Evolutionary conservation across 192 early-diverging fungal genomes (phyloP), one percentile per base, ranked within the genome.

Genomic region (Ramicandelaber brevisporus): DNA sequence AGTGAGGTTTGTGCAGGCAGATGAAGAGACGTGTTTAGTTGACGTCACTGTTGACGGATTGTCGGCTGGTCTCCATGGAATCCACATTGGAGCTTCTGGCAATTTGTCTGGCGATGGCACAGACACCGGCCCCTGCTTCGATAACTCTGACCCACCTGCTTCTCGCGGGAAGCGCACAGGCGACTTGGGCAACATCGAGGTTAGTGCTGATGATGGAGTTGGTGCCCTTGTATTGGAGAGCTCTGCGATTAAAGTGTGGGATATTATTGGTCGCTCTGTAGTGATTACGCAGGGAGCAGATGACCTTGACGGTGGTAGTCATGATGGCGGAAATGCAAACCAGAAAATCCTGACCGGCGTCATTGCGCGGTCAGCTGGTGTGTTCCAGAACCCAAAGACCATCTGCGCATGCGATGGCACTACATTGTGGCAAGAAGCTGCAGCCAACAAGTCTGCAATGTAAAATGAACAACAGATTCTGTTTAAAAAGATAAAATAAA

Each of bases 401-500:
- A 61, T 90, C 5, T 90, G 85, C 41, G 64, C 68, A 14, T 90
- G 85, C 48, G 59, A 46, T 17, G 85, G 85, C 11, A 63, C 65
- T 33, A 90, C 85, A 12, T 46, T 90, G 26, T 90, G 85, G 85
- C 65, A 80, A 34, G 85, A 90, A n/a, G n/a, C n/a, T n/a, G n/a
- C n/a, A n/a, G n/a, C n/a, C n/a, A n/a, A n/a, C n/a, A n/a, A n/a
- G n/a, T n/a, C n/a, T n/a, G n/a, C n/a, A n/a, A n/a, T n/a, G n/a
- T n/a, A n/a, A n/a, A n/a, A n/a, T n/a, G n/a, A n/a, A n/a, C n/a
- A n/a, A n/a, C n/a, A n/a, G n/a, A n/a, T n/a, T n/a, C n/a, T n/a
- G n/a, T n/a, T n/a, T n/a, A n/a, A n/a, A n/a, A n/a, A n/a, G n/a
- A n/a, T n/a, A n/a, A n/a, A n/a, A n/a, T n/a, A n/a, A n/a, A n/a